These are phyloP conservation scores for Nymphaea thermarum DNA, from an alignment of 164 flowering plant genomes.

Conservation along the genomic window DNA sequence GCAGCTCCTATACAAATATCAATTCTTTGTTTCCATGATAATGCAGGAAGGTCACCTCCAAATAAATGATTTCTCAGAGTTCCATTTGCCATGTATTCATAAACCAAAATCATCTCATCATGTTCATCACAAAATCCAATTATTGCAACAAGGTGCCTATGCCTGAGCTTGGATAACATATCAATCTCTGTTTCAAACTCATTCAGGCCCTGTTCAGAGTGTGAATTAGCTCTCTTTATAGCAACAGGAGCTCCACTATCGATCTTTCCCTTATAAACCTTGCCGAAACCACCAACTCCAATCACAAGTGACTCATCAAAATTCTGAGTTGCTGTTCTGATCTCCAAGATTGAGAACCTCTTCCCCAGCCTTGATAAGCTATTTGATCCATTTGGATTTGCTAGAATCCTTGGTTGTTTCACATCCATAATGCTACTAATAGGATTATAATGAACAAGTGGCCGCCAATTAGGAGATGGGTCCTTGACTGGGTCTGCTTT, in stretches of 20 bases:
- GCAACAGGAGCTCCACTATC: conserved; percentile 47
- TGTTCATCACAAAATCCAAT: conserved; percentile 70
- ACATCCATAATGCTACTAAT: conserved; percentile 26
- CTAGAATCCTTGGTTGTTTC: conserved; percentile 16
- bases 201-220: conserved; percentile 53
- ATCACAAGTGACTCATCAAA: conserved; percentile 60
- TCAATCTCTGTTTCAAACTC: conserved; percentile 72
- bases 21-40: conserved; percentile 57
- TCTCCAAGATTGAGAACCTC: conserved; percentile 49
- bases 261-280: conserved; percentile 57
- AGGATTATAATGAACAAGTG: conserved; percentile 31
- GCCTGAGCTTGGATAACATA: conserved; percentile 71
- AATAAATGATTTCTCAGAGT: conserved; percentile 60
- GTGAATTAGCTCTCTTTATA: conserved; percentile 57
- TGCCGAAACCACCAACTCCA: conserved; percentile 76
- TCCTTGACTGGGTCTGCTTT: conserved; percentile 16
- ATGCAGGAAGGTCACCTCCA: conserved; percentile 40
- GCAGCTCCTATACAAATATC: conserved; percentile 66
- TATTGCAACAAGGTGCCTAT: conserved; percentile 60
- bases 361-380: conserved; percentile 37
- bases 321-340: conserved; percentile 51
- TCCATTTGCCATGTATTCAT: conserved; percentile 73
- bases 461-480: conserved; percentile 37
- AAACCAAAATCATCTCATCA: conserved; percentile 65
- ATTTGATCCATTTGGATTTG: conserved; percentile 18